phyloP scores from a whole-genome alignment of 2,329 filamentous ascomycete species.

The Claviceps humidiphila region DNA sequence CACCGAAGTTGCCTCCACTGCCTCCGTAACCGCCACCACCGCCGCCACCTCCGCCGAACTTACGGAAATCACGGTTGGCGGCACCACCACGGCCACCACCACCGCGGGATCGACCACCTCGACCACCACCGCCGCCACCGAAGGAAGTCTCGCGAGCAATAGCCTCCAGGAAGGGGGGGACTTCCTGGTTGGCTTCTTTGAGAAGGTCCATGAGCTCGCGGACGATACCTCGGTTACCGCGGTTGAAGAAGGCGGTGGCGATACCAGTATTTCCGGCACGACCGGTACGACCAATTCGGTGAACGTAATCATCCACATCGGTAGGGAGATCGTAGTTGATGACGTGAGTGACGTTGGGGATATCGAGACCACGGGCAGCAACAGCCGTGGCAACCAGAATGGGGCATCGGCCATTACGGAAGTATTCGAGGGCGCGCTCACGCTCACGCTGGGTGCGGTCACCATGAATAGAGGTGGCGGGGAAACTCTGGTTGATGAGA shows the following conservation, averaged over 20 bases:
- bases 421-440: conserved; percentile 94
- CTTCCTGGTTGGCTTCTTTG: conserved; percentile 97
- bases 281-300: conserved; percentile 98
- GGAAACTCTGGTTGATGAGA: conserved; percentile 96
- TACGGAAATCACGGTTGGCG: conserved; percentile 82
- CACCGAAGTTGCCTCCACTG: conserved; percentile 22
- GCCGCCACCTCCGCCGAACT: conserved; percentile 48
- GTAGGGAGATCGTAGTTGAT: conserved; percentile 99
- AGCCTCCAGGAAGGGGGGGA: conserved; percentile 87
- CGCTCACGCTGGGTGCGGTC: conserved; percentile 97
- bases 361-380: conserved; percentile 81
- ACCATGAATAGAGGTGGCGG: conserved; percentile 95
- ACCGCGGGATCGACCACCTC: conserved; percentile 38
- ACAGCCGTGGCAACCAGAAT: conserved; percentile 96
- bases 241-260: conserved; percentile 98
- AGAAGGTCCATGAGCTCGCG: conserved; percentile 93
- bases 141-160: conserved; percentile 91
- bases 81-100: conserved; percentile 51
- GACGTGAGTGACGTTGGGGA: conserved; percentile 92
- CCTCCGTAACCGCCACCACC: conserved; percentile 26
- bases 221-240: conserved; percentile 94
- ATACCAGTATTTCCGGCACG: conserved; percentile 99
- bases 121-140: conserved; percentile 46
- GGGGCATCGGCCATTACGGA: conserved; percentile 88
- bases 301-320: conserved; percentile 97